Evolutionary conservation across 352 stramenopile genomes (phyloP).

Genomic region (Phytophthora quininea): DNA sequence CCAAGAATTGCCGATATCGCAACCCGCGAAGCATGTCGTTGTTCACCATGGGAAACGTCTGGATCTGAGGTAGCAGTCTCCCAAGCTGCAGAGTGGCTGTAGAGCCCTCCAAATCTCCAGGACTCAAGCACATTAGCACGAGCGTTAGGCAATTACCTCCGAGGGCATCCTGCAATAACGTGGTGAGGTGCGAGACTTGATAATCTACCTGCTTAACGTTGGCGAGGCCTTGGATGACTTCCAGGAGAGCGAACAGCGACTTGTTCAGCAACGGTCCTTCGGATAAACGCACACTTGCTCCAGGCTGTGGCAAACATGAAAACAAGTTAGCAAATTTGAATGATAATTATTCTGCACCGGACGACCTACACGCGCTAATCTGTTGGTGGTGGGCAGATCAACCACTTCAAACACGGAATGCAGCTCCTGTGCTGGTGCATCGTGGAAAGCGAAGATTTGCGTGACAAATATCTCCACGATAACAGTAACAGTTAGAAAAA

Average conservation of each 20-base stretch:
- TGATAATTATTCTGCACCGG: no score
- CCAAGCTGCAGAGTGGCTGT: conserved; percentile 48
- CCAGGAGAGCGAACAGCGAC: conserved; percentile 48
- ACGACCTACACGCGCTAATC: conserved; percentile 45
- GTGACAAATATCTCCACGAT: conserved; percentile 42
- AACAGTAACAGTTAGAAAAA: not conserved
- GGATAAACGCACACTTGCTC: conserved; percentile 38
- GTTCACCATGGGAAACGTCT: conserved; percentile 63
- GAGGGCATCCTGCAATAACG: conserved; percentile 51
- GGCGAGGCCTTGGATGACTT: conserved; percentile 39
- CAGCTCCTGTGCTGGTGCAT: conserved; percentile 44
- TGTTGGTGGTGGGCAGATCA: conserved; percentile 54
- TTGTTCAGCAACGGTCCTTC: conserved; percentile 68
- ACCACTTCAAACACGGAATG: conserved; percentile 51
- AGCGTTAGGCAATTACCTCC: conserved; percentile 62
- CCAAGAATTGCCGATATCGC: conserved; percentile 31
- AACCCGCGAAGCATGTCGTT: conserved; percentile 60
- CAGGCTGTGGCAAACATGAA: conserved; percentile 20
- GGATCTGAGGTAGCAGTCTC: conserved; percentile 30
- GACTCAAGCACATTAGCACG: conserved; percentile 46
- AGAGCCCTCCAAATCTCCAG: conserved; percentile 44
- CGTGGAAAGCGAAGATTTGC: conserved; percentile 45
- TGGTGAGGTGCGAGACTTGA: conserved; percentile 40
- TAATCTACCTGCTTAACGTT: conserved; percentile 12
- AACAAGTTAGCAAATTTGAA: no score